Evolutionary conservation across 352 stramenopile genomes (phyloP), one percentile per base, ranked within the genome.

Genomic region (Phytopythium ostracodes): DNA sequence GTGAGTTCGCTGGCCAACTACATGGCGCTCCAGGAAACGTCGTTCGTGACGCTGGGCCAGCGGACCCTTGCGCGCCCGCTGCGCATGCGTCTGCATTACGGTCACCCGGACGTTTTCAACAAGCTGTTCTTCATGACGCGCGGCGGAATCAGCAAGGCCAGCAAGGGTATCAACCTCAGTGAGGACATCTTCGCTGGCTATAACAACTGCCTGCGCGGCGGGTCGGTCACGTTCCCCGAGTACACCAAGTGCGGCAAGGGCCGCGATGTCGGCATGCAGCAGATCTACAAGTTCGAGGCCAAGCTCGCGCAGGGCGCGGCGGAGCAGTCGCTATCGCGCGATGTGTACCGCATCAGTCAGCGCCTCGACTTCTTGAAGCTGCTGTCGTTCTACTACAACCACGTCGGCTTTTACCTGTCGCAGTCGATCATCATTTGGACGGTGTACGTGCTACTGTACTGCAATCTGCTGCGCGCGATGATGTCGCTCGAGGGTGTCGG

Each of bases 241-340:
- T 99, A 99, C 71, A 87, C 98, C 51, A 98, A 99, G 79, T 97
- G 98, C 49, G 97, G 97, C 56, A 99, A 99, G 72, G 97, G 97
- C 40, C 94, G 97, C 56, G 97, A 99, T 90, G 97, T 99, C 29
- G 97, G 97, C 46, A 99, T 99, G 96, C 98, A 98, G 70, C 97
- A 99, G 72, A 99, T 99, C 65, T 99, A 99, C 85, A 99, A 99
- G 77, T 99, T 99, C 64, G 97, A 99, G 75, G 97, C 97, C 1
- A 99, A 99, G 66, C 78, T 98, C 12, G 97, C 93, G 60, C 96
- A 99, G 75, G 97, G 97, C 54, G 96, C 97, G 14, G 97, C 94
- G 3, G 97, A 99, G 71, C 97, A 99, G 72, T 99, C 96, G 70
- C 78, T 99, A 25, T 99, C 96, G 29, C 89, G 97, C 55, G 97